A percentile compares a stretch with the other conserved stretches of the same genome.
These are phyloP conservation scores for Auxenochlorella pyrenoidosa DNA, from an alignment of 139 green algal genomes.

Conservation along the genomic window DNA sequence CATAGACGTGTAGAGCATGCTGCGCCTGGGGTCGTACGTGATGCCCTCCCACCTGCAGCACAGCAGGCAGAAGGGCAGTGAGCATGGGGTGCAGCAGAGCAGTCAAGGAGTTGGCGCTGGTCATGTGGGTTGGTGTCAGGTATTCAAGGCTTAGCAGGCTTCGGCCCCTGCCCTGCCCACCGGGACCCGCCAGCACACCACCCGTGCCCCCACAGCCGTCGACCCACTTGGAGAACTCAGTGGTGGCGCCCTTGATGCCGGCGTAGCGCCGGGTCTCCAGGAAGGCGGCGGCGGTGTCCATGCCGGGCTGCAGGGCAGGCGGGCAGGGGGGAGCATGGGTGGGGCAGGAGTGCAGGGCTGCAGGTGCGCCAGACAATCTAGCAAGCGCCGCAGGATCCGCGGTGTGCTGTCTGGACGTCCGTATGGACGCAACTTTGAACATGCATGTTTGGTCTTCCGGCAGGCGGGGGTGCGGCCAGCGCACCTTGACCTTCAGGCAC, in stretches of 20 bases:
- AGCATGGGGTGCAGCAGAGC: neutral
- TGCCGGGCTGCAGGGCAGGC: conserved; percentile 15
- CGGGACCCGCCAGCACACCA: neutral
- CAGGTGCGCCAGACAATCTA: too few species aligned
- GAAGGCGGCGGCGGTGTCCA: conserved; percentile 58
- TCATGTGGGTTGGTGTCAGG: neutral
- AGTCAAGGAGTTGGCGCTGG: neutral
- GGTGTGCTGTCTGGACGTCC: too few species aligned
- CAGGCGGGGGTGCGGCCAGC: too few species aligned
- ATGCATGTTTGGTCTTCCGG: too few species aligned
- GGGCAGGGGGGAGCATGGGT: neutral
- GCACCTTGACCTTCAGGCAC: conserved; percentile 58
- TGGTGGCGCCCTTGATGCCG: conserved; percentile 58
- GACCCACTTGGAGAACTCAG: conserved; percentile 63
- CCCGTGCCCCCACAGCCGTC: neutral
- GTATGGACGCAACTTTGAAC: too few species aligned
- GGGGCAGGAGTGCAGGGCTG: too few species aligned
- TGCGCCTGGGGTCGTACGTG: conserved; percentile 35
- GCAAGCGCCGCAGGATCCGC: too few species aligned
- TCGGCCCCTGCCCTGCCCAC: neutral
- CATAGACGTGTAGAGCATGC: conserved; percentile 46
- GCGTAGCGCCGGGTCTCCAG: conserved; percentile 64
- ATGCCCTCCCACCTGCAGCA: conserved; percentile 59
- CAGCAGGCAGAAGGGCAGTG: too few species aligned
- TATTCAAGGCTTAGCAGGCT: neutral